These are phyloP conservation scores for Scedosporium minutisporum DNA, from an alignment of 2,329 filamentous ascomycete species.

Conservation along the genomic window DNA sequence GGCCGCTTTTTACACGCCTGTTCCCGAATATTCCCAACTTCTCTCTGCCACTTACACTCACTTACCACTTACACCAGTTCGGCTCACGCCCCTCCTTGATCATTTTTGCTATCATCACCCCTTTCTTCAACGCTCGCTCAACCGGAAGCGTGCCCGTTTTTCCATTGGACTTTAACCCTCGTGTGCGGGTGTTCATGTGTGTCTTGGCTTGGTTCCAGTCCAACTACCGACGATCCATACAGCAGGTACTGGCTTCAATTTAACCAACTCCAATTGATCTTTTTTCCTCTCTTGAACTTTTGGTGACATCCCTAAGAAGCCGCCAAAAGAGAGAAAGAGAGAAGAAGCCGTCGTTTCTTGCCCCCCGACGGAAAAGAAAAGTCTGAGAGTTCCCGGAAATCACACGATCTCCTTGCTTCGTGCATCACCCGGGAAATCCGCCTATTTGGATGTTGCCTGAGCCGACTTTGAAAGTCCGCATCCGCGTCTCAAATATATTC, in stretches of 20 bases:
- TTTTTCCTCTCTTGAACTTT: background rate
- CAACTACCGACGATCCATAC: conserved; percentile 4
- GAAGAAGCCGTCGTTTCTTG: background rate
- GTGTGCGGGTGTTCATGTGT: background rate
- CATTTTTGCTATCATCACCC: background rate
- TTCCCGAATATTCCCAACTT: background rate
- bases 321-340: background rate
- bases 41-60: background rate
- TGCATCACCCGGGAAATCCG: background rate
- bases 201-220: background rate
- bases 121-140: conserved; percentile 1
- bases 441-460: background rate
- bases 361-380: background rate
- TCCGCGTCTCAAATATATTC: conserved; percentile 7
- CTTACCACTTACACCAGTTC: background rate
- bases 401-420: background rate
- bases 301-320: background rate
- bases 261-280: background rate
- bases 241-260: conserved; percentile 2
- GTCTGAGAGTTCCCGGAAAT: background rate
- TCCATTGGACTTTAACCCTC: background rate
- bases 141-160: background rate
- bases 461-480: background rate
- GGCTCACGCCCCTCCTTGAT: background rate
- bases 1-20: background rate